A percentile compares a stretch with the other conserved stretches of the same genome.
Evolutionary conservation across 2,329 filamentous ascomycete genomes (phyloP).

Genomic region (Cercospora citrullina): DNA sequence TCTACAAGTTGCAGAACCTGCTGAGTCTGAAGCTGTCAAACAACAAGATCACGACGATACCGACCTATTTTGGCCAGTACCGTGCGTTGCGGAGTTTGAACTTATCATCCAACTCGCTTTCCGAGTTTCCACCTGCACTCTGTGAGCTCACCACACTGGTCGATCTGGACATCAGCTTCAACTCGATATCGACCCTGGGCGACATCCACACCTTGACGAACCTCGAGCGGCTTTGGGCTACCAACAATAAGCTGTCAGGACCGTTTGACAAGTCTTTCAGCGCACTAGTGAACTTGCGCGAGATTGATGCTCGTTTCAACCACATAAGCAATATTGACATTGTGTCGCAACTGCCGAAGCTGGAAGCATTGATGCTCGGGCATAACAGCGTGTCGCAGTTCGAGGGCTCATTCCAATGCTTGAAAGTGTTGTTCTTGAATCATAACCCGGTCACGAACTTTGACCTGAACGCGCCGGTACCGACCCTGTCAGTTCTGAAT

Average conservation of each 20-base stretch:
- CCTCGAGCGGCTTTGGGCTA: conserved; percentile 88
- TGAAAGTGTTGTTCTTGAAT: conserved; percentile 84
- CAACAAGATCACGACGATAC: conserved; percentile 79
- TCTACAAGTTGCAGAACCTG: conserved; percentile 72
- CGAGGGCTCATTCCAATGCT: conserved; percentile 79
- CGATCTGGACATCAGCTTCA: conserved; percentile 96
- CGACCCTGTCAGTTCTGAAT: conserved; percentile 82
- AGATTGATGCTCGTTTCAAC: conserved; percentile 95
- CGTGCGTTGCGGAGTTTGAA: conserved; percentile 78
- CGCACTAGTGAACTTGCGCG: conserved; percentile 74
- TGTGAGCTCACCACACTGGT: conserved; percentile 80
- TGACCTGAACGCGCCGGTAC: conserved; percentile 72
- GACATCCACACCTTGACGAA: conserved; percentile 76
- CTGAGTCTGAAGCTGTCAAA: conserved; percentile 92
- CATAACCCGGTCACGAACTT: conserved; percentile 96
- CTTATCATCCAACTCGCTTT: conserved; percentile 88
- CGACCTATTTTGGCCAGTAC: conserved; percentile 79
- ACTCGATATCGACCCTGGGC: conserved; percentile 76
- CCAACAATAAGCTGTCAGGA: conserved; percentile 84
- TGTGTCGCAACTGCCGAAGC: conserved; percentile 76
- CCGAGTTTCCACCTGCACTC: conserved; percentile 80
- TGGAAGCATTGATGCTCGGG: conserved; percentile 86
- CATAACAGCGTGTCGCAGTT: conserved; percentile 93
- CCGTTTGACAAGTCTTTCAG: conserved; percentile 69
- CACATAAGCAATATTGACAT: conserved; percentile 83